Evolutionary conservation across 1,139 yeast genomes (phyloP), one percentile per base, ranked within the genome.

Genomic region (Fermentozyma sake): DNA sequence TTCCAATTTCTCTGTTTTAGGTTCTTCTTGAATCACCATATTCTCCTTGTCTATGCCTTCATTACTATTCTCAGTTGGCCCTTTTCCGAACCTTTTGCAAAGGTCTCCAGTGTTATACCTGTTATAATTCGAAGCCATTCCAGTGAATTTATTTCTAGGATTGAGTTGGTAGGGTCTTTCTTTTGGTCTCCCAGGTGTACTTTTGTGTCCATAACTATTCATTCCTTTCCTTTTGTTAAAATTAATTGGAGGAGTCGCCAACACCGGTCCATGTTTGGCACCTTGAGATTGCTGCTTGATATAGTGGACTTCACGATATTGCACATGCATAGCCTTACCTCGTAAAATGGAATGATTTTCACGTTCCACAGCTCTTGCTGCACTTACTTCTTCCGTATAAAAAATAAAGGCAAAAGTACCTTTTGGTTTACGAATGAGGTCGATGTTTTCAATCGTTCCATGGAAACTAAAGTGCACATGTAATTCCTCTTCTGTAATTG

Each of bases 321-420:
- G 93, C 23, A 85, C 95, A 55, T 82, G 91, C 66, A 85, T 80
- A 4, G 91, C 80, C 51, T 72, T 79, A 30, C 74, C 77, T 44
- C 74, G 59, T 44, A 85, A 75, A 54, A 79, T 71, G 2, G 93
- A 69, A 54, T 84, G 95, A 46, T 85, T 84, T 48, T 84, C 94
- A 33, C 76, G 67, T 48, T 81, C 91, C 30, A 83, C 83, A 1
- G 95, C 91, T 22, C 82, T 68, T 2, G 91, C 89, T 3, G 94
- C 91, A 22, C 87, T 75, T n/a, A 71, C 68, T 44, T 80, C 89
- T 11, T 68, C 61, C 20, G 61, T 62, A 46, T 61, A 86, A 32
- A 71, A 72, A 37, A 86, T 72, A 44, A 85, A 84, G 0, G 94
- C 94, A 62, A 82, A 83, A 13, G 76, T 68, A 30, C 64, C 70